Conservation (phyloP, 2,329 filamentous ascomycete genomes). For the Colletotrichum musae region DNA sequence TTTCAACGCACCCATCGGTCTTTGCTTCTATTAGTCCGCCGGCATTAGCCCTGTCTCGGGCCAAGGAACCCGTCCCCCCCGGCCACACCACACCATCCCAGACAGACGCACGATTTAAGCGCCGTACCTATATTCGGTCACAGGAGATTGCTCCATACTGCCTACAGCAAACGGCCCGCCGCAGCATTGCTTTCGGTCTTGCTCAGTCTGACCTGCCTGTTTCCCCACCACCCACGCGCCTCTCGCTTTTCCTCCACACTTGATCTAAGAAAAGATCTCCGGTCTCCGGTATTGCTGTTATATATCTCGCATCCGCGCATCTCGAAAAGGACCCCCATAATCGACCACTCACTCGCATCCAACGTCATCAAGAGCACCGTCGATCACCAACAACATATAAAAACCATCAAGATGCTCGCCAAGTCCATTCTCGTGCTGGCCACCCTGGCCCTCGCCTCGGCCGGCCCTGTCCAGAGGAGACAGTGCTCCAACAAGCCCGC, state of each 20-base stretch:
- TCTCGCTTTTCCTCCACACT: not conserved
- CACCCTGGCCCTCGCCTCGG: constrained; percentile 51
- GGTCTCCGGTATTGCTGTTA: constrained; percentile 29
- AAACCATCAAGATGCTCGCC: constrained; percentile 43
- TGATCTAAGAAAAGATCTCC: constrained; percentile 38
- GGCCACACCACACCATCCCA: constrained; percentile 4
- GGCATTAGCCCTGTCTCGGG: constrained; percentile 37
- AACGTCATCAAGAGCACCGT: constrained; percentile 6
- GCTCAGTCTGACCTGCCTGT: constrained; percentile 8
- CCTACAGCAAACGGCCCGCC: constrained; percentile 31
- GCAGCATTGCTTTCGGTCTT: constrained; percentile 5
- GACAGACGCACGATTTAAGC: constrained; percentile 34
- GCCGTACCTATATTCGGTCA: constrained; percentile 38
- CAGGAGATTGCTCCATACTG: constrained; percentile 32
- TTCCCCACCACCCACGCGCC: constrained; percentile 4
- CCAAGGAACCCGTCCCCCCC: constrained; percentile 4
- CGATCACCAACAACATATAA: constrained; percentile 18
- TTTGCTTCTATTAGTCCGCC: constrained; percentile 25
- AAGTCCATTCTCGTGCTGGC: constrained; percentile 52
- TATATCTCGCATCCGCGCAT: constrained; percentile 27
- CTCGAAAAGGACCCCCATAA: not conserved
- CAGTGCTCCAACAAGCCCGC: constrained; percentile 42
- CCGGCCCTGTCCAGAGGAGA: constrained; percentile 45
- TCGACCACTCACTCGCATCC: not conserved
- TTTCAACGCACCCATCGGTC: constrained; percentile 5